Base-by-base conservation (phyloP, 192 early-diverging fungal genomes). In the Spizellomyces sp. region DNA sequence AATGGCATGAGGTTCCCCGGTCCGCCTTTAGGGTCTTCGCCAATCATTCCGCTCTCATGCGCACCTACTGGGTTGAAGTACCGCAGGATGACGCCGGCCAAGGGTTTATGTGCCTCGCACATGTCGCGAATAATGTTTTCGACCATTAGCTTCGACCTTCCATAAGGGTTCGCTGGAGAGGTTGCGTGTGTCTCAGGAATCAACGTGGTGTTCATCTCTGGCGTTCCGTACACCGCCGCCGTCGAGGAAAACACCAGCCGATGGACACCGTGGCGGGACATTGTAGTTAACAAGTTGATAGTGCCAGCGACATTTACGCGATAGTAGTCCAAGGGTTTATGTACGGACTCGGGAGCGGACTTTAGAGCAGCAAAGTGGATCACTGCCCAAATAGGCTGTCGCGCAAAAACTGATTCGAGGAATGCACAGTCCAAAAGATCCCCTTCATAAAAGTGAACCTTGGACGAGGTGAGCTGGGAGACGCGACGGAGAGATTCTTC, bases 61-160 rank as follows among this genome's bases (percentile, higher is more conserved):
- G 95, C 94, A 46, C 95, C 94, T 0, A 90, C 86, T 43, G 94
- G 91, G 82, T 96, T 96, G 64, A 96, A 96, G 78, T 93, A 96
- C 14, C 95, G 77, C 15, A 75, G 62, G 6, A 78, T 22, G 14
- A 41, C 59, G 17, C 67, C 63, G 17, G 43, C 17, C 12, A 78
- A 27, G 27, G 54, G 15, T 17, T 15, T 17, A n/a, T 45, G 41
- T 3, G 62, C 74, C 45, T 8, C 17, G 73, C 74, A 77, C 14
- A 48, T 60, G 69, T 77, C 77, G 71, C 52, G 55, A 47, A 95
- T 82, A 44, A 93, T 87, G 76, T 86, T 84, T 72, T 96, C 94
- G 68, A 89, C 86, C 82, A 90, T 92, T 42, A 93, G 80, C 65
- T 96, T 96, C 6, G 93, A 93, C 47, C 88, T 80, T 27, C 95